Conservation (phyloP, 768 basidiomycete genomes). For the Boletellus sp. region DNA sequence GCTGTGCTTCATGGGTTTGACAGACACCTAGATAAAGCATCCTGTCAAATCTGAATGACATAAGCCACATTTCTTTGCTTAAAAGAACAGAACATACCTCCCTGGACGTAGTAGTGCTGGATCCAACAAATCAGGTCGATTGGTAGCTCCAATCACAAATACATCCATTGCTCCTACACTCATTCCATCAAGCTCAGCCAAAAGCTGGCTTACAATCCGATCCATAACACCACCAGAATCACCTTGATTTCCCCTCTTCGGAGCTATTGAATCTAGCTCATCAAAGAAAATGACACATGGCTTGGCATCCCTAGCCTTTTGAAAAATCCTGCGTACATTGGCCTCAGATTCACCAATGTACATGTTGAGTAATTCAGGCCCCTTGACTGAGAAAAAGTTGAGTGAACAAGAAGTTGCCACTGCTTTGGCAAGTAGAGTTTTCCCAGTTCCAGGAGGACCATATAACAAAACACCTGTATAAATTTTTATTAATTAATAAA, state of each 20-base stretch:
- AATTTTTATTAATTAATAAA: neutral
- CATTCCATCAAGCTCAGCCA: conserved; percentile 95
- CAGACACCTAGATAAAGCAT: conserved; percentile 95
- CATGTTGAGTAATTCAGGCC: conserved; percentile 95
- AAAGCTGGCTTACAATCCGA: conserved; percentile 89
- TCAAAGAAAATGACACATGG: conserved; percentile 98
- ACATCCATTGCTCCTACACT: conserved; percentile 65
- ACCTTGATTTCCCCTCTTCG: conserved; percentile 91
- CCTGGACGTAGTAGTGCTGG: conserved; percentile 87
- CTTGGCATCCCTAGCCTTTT: conserved; percentile 84
- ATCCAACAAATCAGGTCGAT: conserved; percentile 89
- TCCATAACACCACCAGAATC: conserved; percentile 99
- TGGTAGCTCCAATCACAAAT: conserved; percentile 95
- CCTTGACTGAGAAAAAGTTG: conserved; percentile 97
- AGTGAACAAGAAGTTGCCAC: conserved; percentile 93
- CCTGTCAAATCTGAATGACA: conserved; percentile 78
- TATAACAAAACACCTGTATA: conserved; percentile 79
- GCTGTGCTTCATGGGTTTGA: conserved; percentile 79
- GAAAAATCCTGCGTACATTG: conserved; percentile 91
- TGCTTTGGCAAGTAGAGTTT: conserved; percentile 92
- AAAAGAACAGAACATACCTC: conserved; percentile 43
- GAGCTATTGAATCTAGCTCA: conserved; percentile 92
- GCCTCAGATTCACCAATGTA: conserved; percentile 98
- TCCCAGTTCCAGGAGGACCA: conserved; percentile 94
- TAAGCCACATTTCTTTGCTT: neutral